Evolutionary conservation across 148 eudicot species (phyloP).

Genomic region (Nyssa sinensis): DNA sequence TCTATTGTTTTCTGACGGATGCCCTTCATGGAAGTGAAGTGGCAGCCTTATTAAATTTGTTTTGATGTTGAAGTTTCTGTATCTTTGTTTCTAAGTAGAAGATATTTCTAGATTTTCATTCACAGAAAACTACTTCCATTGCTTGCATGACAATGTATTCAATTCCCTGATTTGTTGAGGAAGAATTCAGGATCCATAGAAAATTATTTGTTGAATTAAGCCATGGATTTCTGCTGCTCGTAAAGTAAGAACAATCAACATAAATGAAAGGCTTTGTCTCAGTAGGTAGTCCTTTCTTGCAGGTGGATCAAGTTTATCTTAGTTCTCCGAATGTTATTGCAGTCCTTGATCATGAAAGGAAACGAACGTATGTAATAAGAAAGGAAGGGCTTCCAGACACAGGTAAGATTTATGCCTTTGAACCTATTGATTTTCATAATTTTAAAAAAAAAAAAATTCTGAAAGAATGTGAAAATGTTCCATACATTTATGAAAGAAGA

Average conservation of each 20-base stretch:
- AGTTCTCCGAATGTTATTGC: conserved; percentile 61
- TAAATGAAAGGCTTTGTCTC: background rate
- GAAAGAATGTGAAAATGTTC: background rate
- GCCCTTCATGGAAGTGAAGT: too few relatives aligned
- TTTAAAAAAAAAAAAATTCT: background rate
- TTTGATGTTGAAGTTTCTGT: too few relatives aligned
- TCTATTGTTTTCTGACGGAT: too few relatives aligned
- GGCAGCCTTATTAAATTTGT: too few relatives aligned
- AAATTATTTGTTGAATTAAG: background rate
- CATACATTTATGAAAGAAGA: background rate
- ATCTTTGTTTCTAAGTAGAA: too few relatives aligned
- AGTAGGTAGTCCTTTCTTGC: conserved; percentile 10
- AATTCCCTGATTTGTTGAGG: too few relatives aligned
- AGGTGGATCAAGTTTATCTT: conserved; percentile 81
- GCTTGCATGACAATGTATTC: too few relatives aligned
- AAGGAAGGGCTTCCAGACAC: conserved; percentile 84
- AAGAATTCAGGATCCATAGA: background rate
- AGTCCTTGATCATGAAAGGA: conserved; percentile 82
- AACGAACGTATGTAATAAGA: conserved; percentile 66
- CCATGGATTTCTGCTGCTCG: background rate
- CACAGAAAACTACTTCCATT: too few relatives aligned
- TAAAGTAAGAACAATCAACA: background rate
- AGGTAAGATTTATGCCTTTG: conserved; percentile 43
- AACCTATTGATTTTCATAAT: background rate
- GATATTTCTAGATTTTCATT: too few relatives aligned